A percentile compares a stretch with the other conserved stretches of the same genome.
phyloP scores from a whole-genome alignment of 1,284 basidiomycete species.

The Leccinum cinnamomeum region DNA sequence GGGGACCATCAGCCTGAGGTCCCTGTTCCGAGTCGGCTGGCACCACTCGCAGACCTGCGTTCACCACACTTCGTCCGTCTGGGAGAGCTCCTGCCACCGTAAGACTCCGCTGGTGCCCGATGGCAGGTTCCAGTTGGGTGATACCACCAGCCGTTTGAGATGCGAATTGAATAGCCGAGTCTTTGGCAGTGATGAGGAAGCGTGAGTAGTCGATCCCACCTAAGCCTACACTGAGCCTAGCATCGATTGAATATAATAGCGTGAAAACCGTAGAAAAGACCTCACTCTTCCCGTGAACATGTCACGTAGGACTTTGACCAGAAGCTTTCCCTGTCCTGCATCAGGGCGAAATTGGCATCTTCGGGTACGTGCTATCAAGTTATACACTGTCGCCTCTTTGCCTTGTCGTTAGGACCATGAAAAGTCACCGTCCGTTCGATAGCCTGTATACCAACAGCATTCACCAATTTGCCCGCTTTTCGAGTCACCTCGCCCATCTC shows the following conservation, averaged over 20 bases:
- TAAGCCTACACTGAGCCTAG: slow-evolving; percentile 52
- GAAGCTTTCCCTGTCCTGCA: slow-evolving; percentile 59
- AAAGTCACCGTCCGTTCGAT: slow-evolving; percentile 38
- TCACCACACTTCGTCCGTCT: slow-evolving; percentile 38
- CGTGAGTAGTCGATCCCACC: slow-evolving; percentile 41
- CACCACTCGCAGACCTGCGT: slow-evolving; percentile 23
- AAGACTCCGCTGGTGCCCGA: slow-evolving; percentile 40
- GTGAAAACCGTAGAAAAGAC: slow-evolving; percentile 34
- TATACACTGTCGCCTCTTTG: slow-evolving; percentile 62
- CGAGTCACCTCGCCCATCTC: slow-evolving; percentile 44
- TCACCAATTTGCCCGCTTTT: slow-evolving; percentile 40
- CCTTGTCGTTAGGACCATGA: slow-evolving; percentile 9
- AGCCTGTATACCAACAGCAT: slow-evolving; percentile 56
- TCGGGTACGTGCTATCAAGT: slow-evolving; percentile 22
- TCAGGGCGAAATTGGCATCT: slow-evolving; percentile 48
- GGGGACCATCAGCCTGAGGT: background rate
- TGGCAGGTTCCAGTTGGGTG: slow-evolving; percentile 60
- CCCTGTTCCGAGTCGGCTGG: slow-evolving; percentile 5
- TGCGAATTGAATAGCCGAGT: slow-evolving; percentile 58
- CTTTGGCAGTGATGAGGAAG: slow-evolving; percentile 29
- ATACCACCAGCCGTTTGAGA: slow-evolving; percentile 56
- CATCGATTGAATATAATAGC: background rate
- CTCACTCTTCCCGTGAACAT: slow-evolving; percentile 47
- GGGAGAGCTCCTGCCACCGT: slow-evolving; percentile 48
- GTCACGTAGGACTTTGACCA: slow-evolving; percentile 69